Conservation (phyloP, 352 stramenopile genomes). For the Phytophthora pseudosyringae region DNA sequence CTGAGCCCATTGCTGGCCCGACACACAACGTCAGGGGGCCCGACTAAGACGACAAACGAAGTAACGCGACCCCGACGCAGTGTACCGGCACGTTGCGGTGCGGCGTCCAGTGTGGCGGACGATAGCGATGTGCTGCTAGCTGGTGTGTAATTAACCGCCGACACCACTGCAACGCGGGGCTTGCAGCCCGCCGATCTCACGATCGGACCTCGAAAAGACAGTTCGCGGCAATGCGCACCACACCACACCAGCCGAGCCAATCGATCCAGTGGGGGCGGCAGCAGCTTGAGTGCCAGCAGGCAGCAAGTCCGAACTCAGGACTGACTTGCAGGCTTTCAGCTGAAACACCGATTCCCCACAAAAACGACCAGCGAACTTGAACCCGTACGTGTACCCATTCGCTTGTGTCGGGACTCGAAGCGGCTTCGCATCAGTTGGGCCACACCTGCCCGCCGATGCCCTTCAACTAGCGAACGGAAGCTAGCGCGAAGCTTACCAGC, state of each 20-base stretch:
- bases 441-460: not conserved
- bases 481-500: slow-evolving; percentile 1
- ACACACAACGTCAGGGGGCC: not conserved
- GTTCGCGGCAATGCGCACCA: slow-evolving; percentile 6
- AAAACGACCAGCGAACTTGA: slow-evolving; percentile 22
- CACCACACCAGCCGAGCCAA: slow-evolving; percentile 10
- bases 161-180: slow-evolving; percentile 6
- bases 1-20: not conserved
- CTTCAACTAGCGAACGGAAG: not conserved
- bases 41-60: slow-evolving; percentile 17
- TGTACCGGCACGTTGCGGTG: slow-evolving; percentile 1
- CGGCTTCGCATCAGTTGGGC: not conserved
- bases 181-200: slow-evolving; percentile 21
- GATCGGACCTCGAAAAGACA: slow-evolving; percentile 22
- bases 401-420: not conserved
- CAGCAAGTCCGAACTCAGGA: slow-evolving; percentile 8
- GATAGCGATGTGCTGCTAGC: slow-evolving; percentile 2
- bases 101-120: slow-evolving; percentile 9
- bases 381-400: slow-evolving; percentile 1
- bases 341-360: not conserved
- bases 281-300: not conserved
- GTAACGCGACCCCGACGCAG: slow-evolving; percentile 3
- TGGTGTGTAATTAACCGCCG: slow-evolving; percentile 29
- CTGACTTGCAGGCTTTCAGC: slow-evolving; percentile 11
- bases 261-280: not conserved